These are phyloP conservation scores for Turritis glabra DNA, from an alignment of 345 rosid species.

Conservation along the genomic window DNA sequence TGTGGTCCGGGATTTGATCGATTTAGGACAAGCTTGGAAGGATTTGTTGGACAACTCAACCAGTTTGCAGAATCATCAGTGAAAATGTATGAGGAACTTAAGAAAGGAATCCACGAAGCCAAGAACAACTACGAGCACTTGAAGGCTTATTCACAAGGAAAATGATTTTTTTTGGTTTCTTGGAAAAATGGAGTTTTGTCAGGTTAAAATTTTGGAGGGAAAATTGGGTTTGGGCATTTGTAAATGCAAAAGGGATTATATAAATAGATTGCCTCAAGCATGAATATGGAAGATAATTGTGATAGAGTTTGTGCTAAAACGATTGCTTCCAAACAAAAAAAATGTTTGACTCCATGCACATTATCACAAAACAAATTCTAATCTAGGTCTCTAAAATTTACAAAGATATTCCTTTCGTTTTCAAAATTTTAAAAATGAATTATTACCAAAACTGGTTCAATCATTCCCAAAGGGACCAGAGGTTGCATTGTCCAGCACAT, in stretches of 20 bases:
- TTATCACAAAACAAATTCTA: too few relatives aligned
- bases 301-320: background rate
- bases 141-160: conserved; percentile 38
- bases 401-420: too few relatives aligned
- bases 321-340: too few relatives aligned
- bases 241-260: conserved; percentile 31
- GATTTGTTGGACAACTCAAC: conserved; percentile 54
- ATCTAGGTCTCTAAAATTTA: too few relatives aligned
- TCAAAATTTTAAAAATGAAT: too few relatives aligned
- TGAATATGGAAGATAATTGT: background rate
- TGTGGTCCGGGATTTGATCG: conserved; percentile 53
- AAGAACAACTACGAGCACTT: conserved; percentile 42
- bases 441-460: too few relatives aligned
- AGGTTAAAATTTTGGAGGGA: conserved; percentile 19
- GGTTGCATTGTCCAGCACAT: too few relatives aligned
- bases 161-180: background rate
- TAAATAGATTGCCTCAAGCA: background rate
- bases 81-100: conserved; percentile 53
- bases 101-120: conserved; percentile 46
- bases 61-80: conserved; percentile 58
- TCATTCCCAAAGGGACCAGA: too few relatives aligned
- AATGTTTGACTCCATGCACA: too few relatives aligned
- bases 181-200: background rate
- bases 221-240: conserved; percentile 35
- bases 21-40: conserved; percentile 57